phyloP scores from a whole-genome alignment of 352 stramenopile genomes.

The Synura sp. region DNA sequence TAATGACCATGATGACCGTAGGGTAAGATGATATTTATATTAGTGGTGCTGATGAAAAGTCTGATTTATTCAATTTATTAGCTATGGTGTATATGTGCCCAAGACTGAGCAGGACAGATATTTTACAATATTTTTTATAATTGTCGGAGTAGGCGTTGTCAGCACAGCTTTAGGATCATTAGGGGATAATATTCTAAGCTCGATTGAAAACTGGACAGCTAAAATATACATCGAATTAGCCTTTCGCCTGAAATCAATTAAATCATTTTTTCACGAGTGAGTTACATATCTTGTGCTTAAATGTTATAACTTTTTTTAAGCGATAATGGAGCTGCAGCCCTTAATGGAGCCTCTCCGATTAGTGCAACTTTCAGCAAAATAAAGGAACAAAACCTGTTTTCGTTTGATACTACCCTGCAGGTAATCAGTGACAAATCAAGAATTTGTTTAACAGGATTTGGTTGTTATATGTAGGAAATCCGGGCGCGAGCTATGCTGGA shows the following conservation, averaged over 20 bases:
- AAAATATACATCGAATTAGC: background rate
- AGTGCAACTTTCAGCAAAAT: no score
- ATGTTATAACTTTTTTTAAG: background rate
- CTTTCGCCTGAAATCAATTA: background rate
- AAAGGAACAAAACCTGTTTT: no score
- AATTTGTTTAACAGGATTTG: no score
- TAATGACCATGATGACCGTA: background rate
- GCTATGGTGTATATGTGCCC: background rate
- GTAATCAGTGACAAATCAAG: background rate
- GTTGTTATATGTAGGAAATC: background rate
- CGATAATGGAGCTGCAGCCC: no score
- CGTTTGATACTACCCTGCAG: background rate
- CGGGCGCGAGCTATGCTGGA: background rate
- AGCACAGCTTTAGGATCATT: background rate
- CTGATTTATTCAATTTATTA: background rate
- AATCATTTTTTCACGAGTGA: background rate
- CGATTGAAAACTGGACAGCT: background rate
- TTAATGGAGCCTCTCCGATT: no score
- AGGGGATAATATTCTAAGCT: background rate
- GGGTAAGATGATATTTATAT: background rate
- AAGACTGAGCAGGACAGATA: background rate
- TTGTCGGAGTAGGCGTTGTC: background rate
- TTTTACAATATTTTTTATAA: slow-evolving; percentile 24
- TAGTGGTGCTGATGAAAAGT: background rate
- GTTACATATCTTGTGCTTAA: background rate